Conservation (phyloP, 352 stramenopile species). For the Phytophthora sansomeana region DNA sequence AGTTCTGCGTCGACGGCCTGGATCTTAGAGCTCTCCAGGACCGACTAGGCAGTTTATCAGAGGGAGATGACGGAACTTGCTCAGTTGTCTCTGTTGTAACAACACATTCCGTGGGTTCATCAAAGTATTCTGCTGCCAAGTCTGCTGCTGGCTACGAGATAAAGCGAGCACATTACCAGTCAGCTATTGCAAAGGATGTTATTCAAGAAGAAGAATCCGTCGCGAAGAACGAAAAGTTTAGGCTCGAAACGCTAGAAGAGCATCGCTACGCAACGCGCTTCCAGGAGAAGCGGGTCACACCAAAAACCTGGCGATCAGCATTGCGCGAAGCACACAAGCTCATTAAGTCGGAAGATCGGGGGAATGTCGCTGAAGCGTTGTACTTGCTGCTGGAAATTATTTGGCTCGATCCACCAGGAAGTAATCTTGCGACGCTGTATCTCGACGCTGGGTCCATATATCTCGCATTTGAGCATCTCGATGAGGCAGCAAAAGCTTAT, state of each 20-base stretch:
- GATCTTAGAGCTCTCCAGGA: constrained; percentile 14
- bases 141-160: constrained; percentile 9
- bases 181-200: constrained; percentile 19
- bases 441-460: constrained; percentile 69
- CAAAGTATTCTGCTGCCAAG: constrained; percentile 9
- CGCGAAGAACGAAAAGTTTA: constrained; percentile 21
- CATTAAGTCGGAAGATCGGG: constrained; percentile 39
- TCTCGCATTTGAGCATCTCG: constrained; percentile 53
- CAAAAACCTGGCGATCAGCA: constrained; percentile 47
- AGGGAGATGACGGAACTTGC: constrained; percentile 16
- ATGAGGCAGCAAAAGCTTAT: constrained; percentile 62
- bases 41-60: constrained; percentile 2
- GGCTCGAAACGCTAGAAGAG: constrained; percentile 64
- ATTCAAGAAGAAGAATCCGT: constrained; percentile 12
- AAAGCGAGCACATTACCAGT: constrained; percentile 24
- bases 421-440: constrained; percentile 45
- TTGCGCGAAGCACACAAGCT: constrained; percentile 39
- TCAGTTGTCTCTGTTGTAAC: constrained; percentile 32
- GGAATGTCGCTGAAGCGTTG: constrained; percentile 51
- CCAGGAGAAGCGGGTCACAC: constrained; percentile 52
- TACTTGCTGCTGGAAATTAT: constrained; percentile 70
- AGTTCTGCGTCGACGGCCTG: constrained; percentile 25
- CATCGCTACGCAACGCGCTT: constrained; percentile 63
- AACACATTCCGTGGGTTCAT: constrained; percentile 18
- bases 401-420: constrained; percentile 44